Evolutionary conservation across 257 asterid genomes (phyloP).

Genomic region (Penstemon davidsonii): DNA sequence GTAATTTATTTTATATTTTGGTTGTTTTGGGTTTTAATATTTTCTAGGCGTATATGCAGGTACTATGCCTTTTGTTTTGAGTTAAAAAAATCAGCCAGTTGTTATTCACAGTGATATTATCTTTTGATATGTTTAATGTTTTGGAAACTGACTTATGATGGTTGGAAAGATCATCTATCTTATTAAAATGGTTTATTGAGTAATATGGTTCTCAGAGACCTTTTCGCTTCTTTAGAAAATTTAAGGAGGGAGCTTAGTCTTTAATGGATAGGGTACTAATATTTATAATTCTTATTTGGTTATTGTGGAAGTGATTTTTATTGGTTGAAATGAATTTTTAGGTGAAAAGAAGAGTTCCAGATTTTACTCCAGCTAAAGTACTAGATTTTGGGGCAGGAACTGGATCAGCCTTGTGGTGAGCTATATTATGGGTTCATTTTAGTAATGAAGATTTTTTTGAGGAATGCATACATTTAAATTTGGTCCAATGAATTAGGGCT

Average conservation of each 20-base stretch:
- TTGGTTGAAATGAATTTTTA: slow-evolving; percentile 33
- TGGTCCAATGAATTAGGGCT: slow-evolving; percentile 55
- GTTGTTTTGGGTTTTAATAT: not conserved
- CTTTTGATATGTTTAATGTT: slow-evolving; percentile 7
- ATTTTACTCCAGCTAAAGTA: slow-evolving; percentile 72
- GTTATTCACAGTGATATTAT: not conserved
- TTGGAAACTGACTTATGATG: not conserved
- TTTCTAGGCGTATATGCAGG: not conserved
- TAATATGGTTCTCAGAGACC: slow-evolving; percentile 1
- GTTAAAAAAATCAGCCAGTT: not conserved
- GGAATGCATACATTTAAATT: slow-evolving; percentile 1
- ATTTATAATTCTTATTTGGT: slow-evolving; percentile 14
- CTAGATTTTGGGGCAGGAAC: slow-evolving; percentile 99
- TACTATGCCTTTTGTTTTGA: not conserved
- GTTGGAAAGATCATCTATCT: slow-evolving; percentile 2
- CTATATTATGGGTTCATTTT: slow-evolving; percentile 19
- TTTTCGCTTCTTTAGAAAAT: slow-evolving; percentile 5
- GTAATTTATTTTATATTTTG: no score
- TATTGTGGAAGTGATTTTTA: slow-evolving; percentile 19
- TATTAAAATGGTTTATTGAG: not conserved
- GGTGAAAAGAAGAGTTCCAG: slow-evolving; percentile 88
- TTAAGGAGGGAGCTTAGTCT: not conserved
- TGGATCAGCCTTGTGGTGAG: slow-evolving; percentile 97
- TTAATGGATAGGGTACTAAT: slow-evolving; percentile 12
- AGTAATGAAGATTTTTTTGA: slow-evolving; percentile 1